Percentiles rank a stretch among this genome's conserved stretches.
phyloP scores from a whole-genome alignment of 306 rosid species.

The Corylus avellana region DNA sequence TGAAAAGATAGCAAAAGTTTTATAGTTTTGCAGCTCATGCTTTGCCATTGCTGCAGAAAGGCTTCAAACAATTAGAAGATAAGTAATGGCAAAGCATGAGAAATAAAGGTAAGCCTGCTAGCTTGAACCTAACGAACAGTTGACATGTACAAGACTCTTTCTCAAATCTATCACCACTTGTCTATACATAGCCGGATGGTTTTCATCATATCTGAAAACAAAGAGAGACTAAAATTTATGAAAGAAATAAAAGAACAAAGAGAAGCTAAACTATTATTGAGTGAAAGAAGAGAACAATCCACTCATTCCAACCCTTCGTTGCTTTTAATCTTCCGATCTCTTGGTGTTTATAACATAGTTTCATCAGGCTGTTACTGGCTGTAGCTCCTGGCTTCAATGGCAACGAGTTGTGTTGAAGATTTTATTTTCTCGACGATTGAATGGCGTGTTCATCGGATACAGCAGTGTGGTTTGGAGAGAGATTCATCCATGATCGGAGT shows the following conservation, averaged over 20 bases:
- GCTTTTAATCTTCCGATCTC: background rate
- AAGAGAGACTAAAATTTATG: constrained; percentile 1
- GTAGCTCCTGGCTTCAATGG: constrained; percentile 22
- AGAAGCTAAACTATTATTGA: background rate
- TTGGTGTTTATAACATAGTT: background rate
- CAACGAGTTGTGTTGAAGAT: constrained; percentile 8
- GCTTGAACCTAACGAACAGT: background rate
- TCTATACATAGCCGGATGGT: constrained; percentile 26
- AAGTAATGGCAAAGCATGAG: background rate
- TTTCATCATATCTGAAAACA: background rate
- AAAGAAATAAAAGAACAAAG: background rate
- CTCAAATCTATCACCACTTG: constrained; percentile 14
- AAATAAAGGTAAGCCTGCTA: constrained; percentile 8
- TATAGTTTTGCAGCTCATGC: too few species aligned
- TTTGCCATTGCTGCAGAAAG: too few species aligned
- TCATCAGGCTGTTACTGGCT: constrained; percentile 7
- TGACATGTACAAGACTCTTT: constrained; percentile 14
- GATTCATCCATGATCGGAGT: constrained; percentile 20
- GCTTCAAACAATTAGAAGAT: background rate
- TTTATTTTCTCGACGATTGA: background rate
- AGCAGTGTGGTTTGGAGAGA: constrained; percentile 28
- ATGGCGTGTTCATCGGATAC: background rate
- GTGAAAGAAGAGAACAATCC: background rate
- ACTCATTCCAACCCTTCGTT: constrained; percentile 3
- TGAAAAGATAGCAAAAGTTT: too few species aligned